Evolutionary conservation across 75 land plant genomes (phyloP), one percentile per base, ranked within the genome.

Genomic region (Pinus albicaulis): DNA sequence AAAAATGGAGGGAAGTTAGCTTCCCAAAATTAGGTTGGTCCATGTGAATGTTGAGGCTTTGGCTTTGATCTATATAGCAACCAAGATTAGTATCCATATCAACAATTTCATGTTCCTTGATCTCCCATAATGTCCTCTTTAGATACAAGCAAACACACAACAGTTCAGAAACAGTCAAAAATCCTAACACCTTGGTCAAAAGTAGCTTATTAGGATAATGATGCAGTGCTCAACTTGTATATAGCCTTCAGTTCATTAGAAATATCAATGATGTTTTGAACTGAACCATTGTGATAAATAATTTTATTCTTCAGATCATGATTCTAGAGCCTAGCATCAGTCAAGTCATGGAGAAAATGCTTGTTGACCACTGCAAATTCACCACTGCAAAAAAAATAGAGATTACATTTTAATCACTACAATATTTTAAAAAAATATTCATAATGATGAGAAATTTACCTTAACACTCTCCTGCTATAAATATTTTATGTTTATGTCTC

Each of bases 281-380:
- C 87, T 22, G 99, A 96, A 13, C 99, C 99, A 82, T 94, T 81
- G 71, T 92, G 86, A 74, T 85, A 81, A 31, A 96, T 90, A 6
- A 96, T 88, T 68, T 86, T 79, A 82, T 95, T 95, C 85, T 95
- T 95, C 10, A 95, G 71, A 71, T 82, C 71, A 72, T 89, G 92
- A 69, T 86, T 89, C 98, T 97, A 95, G 10, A 94, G 56, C 34
- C 98, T 92, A 87, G 91, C 84, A 72, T 92, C 98, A 59, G 99
- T 96, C 79, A 96, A 87, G 77, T 94, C 99, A 74, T 90, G 98
- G 24, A 96, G 88, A 53, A 96, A 90, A 78, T 94, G 98, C 76
- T 96, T 96, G 85, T 96, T 96, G 65, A 96, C 99, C 72, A 94
- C 99, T 74, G 94, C 95, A 92, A 92, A 96, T 69, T 96, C 99